Evolutionary conservation across 106 monocot genomes (phyloP).

Genomic region (Allium sativum): DNA sequence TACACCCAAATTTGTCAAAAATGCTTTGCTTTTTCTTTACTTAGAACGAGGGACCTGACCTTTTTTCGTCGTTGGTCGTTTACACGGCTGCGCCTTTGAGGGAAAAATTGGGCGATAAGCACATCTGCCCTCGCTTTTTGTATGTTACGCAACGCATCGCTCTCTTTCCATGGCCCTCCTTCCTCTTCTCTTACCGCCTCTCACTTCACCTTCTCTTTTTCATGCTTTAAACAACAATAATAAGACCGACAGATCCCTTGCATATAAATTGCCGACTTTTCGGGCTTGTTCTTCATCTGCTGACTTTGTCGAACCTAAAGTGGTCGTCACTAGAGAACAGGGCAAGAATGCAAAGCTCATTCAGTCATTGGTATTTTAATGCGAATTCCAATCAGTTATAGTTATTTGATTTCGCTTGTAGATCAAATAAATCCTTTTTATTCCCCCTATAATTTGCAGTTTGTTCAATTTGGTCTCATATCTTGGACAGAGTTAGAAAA

Average conservation of each 20-base stretch:
- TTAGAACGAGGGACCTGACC: too few species aligned
- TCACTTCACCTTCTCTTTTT: not conserved
- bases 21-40: too few species aligned
- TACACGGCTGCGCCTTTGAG: too few species aligned
- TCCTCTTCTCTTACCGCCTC: constrained; percentile 1
- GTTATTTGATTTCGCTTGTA: not conserved
- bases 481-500: not conserved
- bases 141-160: too few species aligned
- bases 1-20: too few species aligned
- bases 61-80: too few species aligned
- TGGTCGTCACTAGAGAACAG: constrained; percentile 58
- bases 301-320: constrained; percentile 16
- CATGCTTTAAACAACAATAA: not conserved
- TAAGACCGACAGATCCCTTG: not conserved
- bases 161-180: constrained; percentile 6
- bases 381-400: not conserved
- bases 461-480: not conserved
- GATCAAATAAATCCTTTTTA: not conserved
- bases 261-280: not conserved
- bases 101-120: too few species aligned
- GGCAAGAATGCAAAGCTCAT: constrained; percentile 66
- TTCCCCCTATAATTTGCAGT: not conserved
- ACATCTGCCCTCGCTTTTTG: not conserved
- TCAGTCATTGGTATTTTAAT: constrained; percentile 29
- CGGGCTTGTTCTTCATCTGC: constrained; percentile 8